phyloP scores from a whole-genome alignment of 208 protist genomes.

The Crithidia fasciculata region DNA sequence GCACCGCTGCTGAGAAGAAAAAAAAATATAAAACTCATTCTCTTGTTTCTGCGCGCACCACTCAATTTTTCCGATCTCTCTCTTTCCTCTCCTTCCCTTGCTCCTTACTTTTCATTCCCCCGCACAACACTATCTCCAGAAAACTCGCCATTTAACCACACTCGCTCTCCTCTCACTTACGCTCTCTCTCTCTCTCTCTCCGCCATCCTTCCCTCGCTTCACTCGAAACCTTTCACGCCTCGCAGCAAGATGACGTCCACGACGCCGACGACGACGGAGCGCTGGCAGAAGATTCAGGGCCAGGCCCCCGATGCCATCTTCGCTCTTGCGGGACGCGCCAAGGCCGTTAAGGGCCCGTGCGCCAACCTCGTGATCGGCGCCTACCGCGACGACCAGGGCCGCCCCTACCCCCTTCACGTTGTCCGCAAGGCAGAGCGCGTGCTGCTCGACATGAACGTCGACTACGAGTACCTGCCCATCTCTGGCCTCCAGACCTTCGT shows the following conservation, averaged over 20 bases:
- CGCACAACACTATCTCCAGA: not conserved
- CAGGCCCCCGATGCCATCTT: conserved; percentile 69
- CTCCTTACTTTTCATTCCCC: too few relatives aligned
- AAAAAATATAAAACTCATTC: too few relatives aligned
- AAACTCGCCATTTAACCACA: not conserved
- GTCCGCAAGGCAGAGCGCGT: conserved; percentile 90
- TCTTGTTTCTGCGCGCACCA: too few relatives aligned
- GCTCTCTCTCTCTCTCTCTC: too few relatives aligned
- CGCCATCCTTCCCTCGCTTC: not conserved
- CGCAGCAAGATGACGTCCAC: conserved; percentile 11
- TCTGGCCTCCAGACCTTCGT: conserved; percentile 88
- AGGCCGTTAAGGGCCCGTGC: conserved; percentile 78
- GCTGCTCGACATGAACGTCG: conserved; percentile 65
- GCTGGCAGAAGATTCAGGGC: conserved; percentile 35
- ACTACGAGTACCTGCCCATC: conserved; percentile 99
- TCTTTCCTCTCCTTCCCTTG: too few relatives aligned
- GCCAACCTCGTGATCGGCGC: conserved; percentile 98
- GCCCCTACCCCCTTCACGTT: conserved; percentile 92
- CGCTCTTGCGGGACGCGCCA: conserved; percentile 38
- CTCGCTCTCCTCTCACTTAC: not conserved
- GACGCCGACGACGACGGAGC: conserved; percentile 13
- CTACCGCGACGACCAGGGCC: conserved; percentile 96
- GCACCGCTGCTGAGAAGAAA: too few relatives aligned
- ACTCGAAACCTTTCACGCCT: not conserved
- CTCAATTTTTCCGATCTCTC: too few relatives aligned